phyloP scores from a whole-genome alignment of 495 filamentous ascomycete species.

The Sporormia fimetaria region DNA sequence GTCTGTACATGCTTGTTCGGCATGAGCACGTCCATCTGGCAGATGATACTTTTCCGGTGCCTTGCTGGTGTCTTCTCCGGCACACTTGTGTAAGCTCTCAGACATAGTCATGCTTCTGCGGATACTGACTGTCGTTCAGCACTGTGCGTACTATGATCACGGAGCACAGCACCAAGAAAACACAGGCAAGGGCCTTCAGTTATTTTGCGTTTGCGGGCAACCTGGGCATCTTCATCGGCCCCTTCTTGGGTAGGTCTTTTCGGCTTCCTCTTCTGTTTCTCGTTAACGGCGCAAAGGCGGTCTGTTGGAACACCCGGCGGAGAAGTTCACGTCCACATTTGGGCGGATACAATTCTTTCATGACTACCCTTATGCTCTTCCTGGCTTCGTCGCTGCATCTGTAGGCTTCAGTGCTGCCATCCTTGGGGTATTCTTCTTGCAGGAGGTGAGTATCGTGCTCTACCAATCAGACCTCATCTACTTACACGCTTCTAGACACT shows the following conservation, averaged over 20 bases:
- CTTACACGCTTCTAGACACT: conserved; percentile 24
- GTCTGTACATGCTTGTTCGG: conserved; percentile 50
- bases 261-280: neutral
- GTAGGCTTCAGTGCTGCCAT: conserved; percentile 42
- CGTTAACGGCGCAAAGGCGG: conserved; percentile 34
- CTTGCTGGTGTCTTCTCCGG: conserved; percentile 57
- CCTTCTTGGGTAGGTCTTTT: conserved; percentile 40
- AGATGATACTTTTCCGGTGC: conserved; percentile 58
- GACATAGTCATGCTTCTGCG: too few relatives aligned
- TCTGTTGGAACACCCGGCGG: conserved; percentile 47
- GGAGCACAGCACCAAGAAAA: conserved; percentile 53
- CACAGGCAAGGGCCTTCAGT: conserved; percentile 57
- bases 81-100: conserved; percentile 45
- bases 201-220: conserved; percentile 61
- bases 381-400: conserved; percentile 42
- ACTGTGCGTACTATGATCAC: conserved; percentile 61
- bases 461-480: conserved; percentile 23
- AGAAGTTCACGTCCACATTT: conserved; percentile 47
- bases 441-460: conserved; percentile 40
- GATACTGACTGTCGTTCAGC: conserved; percentile 12
- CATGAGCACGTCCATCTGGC: conserved; percentile 45
- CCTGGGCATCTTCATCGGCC: conserved; percentile 57
- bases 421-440: conserved; percentile 39
- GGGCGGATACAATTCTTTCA: conserved; percentile 44
- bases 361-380: conserved; percentile 52